phyloP scores from a whole-genome alignment of 2,329 filamentous ascomycete species.

The Shiraia sp. region DNA sequence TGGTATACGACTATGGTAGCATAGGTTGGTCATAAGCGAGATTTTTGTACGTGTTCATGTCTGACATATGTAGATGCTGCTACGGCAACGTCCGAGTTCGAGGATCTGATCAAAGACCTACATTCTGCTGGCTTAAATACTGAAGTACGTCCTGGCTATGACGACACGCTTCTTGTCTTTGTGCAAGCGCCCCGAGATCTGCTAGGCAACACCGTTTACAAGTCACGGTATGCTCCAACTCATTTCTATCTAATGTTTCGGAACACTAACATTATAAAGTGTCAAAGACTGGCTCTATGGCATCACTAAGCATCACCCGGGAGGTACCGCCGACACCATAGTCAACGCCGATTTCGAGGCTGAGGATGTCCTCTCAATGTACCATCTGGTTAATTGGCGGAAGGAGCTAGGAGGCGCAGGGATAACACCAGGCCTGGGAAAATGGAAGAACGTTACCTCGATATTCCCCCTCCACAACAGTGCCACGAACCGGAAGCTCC shows the following conservation, averaged over 20 bases:
- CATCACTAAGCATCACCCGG: slow-evolving; percentile 66
- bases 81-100: slow-evolving; percentile 26
- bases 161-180: slow-evolving; percentile 35
- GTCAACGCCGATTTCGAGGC: slow-evolving; percentile 73
- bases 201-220: slow-evolving; percentile 37
- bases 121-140: slow-evolving; percentile 34
- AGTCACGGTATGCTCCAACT: slow-evolving; percentile 25
- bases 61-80: slow-evolving; percentile 15
- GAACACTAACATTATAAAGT: slow-evolving; percentile 46
- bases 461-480: slow-evolving; percentile 82
- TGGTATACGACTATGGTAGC: slow-evolving; percentile 34
- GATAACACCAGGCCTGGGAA: slow-evolving; percentile 68
- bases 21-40: slow-evolving; percentile 22
- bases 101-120: slow-evolving; percentile 25
- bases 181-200: slow-evolving; percentile 35
- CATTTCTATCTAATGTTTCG: background rate
- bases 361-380: slow-evolving; percentile 76
- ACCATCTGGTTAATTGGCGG: slow-evolving; percentile 75
- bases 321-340: slow-evolving; percentile 38
- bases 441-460: slow-evolving; percentile 73
- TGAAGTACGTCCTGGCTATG: slow-evolving; percentile 36
- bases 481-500: slow-evolving; percentile 73
- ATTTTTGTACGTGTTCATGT: background rate
- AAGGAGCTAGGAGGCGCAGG: slow-evolving; percentile 77
- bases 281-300: slow-evolving; percentile 86